Conservation (phyloP, 129 eudicot species). For the Flaveria robusta region DNA sequence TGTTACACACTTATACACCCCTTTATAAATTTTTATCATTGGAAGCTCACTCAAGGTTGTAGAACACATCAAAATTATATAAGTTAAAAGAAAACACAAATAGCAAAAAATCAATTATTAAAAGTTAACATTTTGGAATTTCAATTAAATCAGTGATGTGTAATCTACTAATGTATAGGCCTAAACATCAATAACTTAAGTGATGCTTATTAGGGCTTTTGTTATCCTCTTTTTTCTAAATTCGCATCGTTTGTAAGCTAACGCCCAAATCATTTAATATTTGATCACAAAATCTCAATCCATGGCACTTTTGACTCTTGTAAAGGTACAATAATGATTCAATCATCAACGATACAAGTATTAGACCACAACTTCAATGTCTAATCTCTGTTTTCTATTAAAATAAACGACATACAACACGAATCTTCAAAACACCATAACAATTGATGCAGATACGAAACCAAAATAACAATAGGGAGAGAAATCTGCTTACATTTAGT, state of each 20-base stretch:
- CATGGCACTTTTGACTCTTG: too few species aligned
- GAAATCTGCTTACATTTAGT: conserved; percentile 39
- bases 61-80: too few species aligned
- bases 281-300: neutral
- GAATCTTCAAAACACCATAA: too few species aligned
- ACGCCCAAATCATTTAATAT: neutral
- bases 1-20: too few species aligned
- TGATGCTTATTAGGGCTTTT: neutral
- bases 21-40: too few species aligned
- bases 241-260: neutral
- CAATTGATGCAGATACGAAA: neutral
- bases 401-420: too few species aligned
- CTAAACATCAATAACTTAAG: neutral
- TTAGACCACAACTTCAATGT: neutral
- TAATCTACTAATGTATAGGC: neutral
- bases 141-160: neutral
- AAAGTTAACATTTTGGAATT: neutral
- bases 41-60: neutral
- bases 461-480: neutral
- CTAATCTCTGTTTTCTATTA: neutral
- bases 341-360: neutral
- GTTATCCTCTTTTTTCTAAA: neutral
- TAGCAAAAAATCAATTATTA: neutral
- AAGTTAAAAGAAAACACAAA: neutral
- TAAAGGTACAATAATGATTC: neutral